Evolutionary conservation across 2,329 filamentous ascomycete species (phyloP).

Genomic region (Ophiognomonia clavigignenti-juglandacearum): DNA sequence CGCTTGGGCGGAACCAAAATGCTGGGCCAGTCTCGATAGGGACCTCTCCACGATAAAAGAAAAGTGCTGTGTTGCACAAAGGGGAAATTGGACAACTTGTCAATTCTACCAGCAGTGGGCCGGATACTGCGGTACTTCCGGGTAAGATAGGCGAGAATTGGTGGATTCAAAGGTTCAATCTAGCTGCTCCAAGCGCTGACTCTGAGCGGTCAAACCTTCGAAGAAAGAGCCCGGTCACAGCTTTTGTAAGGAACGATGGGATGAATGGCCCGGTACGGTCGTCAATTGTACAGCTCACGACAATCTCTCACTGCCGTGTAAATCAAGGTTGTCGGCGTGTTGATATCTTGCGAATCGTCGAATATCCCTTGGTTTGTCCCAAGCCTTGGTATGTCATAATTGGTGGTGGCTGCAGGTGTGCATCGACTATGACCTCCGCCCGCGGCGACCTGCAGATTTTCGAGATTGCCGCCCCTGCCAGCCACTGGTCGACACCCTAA

Average conservation of each 20-base stretch:
- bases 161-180: conserved; percentile 1
- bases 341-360: background rate
- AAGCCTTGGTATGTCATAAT: conserved; percentile 3
- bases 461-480: background rate
- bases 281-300: too few relatives aligned
- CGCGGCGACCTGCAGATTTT: background rate
- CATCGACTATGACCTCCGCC: too few relatives aligned
- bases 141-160: background rate
- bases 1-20: background rate
- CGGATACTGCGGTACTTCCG: too few relatives aligned
- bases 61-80: conserved; percentile 5
- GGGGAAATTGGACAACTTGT: background rate
- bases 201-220: too few relatives aligned
- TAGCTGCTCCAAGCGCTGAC: too few relatives aligned
- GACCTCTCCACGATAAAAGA: background rate
- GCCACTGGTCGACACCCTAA: background rate
- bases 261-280: too few relatives aligned
- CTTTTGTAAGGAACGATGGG: too few relatives aligned
- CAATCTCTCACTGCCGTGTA: background rate
- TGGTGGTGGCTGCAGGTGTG: background rate
- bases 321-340: background rate
- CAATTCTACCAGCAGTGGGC: background rate
- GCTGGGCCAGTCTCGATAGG: conserved; percentile 2
- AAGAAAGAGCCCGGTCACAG: too few relatives aligned
- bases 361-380: background rate